Evolutionary conservation across 2,329 filamentous ascomycete genomes (phyloP), one percentile per base, ranked within the genome.

Genomic region (Lizonia empirigonia): DNA sequence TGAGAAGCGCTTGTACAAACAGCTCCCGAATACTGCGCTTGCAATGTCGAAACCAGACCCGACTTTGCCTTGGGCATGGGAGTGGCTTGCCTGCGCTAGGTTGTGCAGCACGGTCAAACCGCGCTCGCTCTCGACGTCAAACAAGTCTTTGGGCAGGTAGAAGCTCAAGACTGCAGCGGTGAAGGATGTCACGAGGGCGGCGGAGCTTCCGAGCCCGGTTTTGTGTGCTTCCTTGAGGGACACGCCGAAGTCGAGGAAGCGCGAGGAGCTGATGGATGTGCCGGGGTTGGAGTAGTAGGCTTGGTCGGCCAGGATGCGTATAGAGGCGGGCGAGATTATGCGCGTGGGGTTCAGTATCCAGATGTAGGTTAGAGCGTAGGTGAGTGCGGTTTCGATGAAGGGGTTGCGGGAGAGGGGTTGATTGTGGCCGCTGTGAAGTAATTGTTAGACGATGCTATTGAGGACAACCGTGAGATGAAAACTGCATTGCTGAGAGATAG

Each of bases 21-120:
- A 96, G 13, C 90, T 92, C 13, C 94, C 94, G 72, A 91, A 97
- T 13, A 96, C 91, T 15, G 94, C 94, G 20, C 89, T 87, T 0
- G 93, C 94, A 44, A 99, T 89, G 70, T 99, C 94, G 71, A 99
- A 99, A 16, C 94, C 94, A 1, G 89, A 94, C 40, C 94, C 94
- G 15, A 99, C 87, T 75, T 99, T 99, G 19, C 94, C 94, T 77
- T 99, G 94, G 0, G 94, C 94, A 1, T 93, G 91, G 70, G 93
- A 97, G 77, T 99, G 94, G 4, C 91, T 88, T 1, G 90, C 89
- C 78, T 99, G 94, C 0, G 93, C 88, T 41, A 99, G 85, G 74
- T 97, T 97, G 78, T 99, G 94, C 45, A 97, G 81, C 40, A 82
- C 82, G 22, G 78, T 77, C 59, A 80, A 80, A 41, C 85, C 84